phyloP scores from a whole-genome alignment of 345 rosid genomes.

The Arabidopsis thaliana region DNA sequence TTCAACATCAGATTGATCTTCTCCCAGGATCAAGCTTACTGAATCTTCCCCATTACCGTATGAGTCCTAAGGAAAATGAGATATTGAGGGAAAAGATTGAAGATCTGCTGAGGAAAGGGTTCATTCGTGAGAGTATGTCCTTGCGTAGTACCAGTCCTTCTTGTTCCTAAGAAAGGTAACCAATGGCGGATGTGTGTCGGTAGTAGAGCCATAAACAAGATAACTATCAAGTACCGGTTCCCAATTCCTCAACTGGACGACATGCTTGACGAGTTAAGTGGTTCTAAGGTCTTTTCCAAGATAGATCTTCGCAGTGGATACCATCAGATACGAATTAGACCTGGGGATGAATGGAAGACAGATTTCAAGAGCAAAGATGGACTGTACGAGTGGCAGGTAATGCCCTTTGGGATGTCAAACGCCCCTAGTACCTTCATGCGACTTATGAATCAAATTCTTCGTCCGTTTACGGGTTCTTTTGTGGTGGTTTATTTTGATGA shows the following conservation, averaged over 20 bases:
- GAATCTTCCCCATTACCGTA: background rate
- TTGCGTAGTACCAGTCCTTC: background rate
- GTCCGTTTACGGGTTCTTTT: background rate
- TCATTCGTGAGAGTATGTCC: background rate
- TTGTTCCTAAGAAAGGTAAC: background rate
- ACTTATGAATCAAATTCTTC: background rate
- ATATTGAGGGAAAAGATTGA: background rate
- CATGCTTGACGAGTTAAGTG: background rate
- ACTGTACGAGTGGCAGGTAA: background rate
- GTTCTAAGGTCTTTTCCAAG: background rate
- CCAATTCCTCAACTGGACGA: background rate
- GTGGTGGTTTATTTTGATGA: background rate
- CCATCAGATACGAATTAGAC: background rate
- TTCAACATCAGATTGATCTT: no score
- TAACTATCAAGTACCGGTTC: background rate
- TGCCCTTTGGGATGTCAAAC: background rate
- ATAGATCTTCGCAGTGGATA: background rate
- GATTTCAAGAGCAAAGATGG: background rate
- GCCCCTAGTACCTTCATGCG: background rate
- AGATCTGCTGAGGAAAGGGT: background rate
- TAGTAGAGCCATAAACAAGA: background rate
- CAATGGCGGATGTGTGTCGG: background rate
- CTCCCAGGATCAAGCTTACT: background rate
- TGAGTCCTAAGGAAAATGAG: background rate
- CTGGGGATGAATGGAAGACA: background rate